Percentiles rank a stretch among this genome's conserved stretches.
These are phyloP conservation scores for Panicum virgatum DNA, from an alignment of 202 grass and related monocot genomes.

Conservation along the genomic window DNA sequence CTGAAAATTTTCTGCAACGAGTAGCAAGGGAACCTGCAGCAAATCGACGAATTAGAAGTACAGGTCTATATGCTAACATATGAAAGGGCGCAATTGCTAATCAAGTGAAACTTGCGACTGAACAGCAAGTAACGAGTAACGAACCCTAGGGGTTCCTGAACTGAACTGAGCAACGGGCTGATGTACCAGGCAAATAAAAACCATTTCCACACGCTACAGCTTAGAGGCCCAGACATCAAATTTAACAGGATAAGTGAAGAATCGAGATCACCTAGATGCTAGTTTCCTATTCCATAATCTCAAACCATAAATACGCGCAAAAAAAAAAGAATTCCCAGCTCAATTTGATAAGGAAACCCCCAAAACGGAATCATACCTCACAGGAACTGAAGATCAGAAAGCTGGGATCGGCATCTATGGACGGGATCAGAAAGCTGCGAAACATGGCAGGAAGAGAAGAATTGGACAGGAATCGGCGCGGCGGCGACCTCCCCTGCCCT, in stretches of 20 bases:
- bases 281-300: background rate
- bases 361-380: background rate
- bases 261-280: background rate
- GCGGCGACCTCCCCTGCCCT: background rate
- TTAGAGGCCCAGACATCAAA: background rate
- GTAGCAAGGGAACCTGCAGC: background rate
- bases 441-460: background rate
- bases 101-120: background rate
- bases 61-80: background rate
- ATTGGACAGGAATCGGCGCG: too few species aligned
- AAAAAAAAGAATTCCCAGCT: background rate
- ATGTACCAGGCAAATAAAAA: background rate
- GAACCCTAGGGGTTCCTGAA: background rate
- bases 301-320: background rate
- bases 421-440: background rate
- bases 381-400: background rate
- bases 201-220: background rate
- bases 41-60: background rate
- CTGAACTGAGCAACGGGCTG: background rate
- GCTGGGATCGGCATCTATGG: background rate
- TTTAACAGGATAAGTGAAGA: background rate
- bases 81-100: background rate
- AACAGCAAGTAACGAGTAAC: background rate
- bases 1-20: background rate
- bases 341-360: background rate